A percentile compares a stretch with the other conserved stretches of the same genome.
phyloP scores from a whole-genome alignment of 805 yeast species.

The Metschnikowia henanensis region DNA sequence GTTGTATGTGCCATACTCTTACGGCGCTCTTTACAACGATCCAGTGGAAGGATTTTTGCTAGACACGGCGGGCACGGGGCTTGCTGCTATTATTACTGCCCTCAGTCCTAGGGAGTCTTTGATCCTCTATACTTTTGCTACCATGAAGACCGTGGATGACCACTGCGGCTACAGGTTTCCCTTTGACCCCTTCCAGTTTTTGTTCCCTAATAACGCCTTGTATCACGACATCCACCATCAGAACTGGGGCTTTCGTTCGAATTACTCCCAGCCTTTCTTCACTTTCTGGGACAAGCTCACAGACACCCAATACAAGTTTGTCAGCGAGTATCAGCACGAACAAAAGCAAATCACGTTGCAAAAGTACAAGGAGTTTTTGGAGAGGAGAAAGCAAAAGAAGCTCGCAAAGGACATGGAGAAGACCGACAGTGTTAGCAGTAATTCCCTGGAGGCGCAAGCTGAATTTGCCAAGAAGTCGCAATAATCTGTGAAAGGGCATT shows the following conservation, averaged over 20 bases:
- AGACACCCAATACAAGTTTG: conserved; percentile 66
- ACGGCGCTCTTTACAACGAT: conserved; percentile 93
- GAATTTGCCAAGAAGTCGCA: conserved; percentile 1
- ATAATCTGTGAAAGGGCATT: too few relatives aligned
- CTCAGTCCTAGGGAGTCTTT: conserved; percentile 78
- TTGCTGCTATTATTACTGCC: conserved; percentile 63
- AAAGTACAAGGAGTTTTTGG: conserved; percentile 60
- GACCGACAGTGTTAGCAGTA: conserved; percentile 1
- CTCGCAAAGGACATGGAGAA: conserved; percentile 3
- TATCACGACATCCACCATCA: conserved; percentile 99
- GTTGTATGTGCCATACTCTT: conserved; percentile 94
- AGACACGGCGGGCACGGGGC: conserved; percentile 91
- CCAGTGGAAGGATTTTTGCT: conserved; percentile 91
- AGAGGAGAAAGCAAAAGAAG: conserved; percentile 13
- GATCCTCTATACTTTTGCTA: conserved; percentile 78
- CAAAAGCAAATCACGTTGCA: conserved; percentile 68
- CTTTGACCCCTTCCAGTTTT: conserved; percentile 81
- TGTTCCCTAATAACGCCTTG: conserved; percentile 94
- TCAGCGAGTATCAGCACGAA: conserved; percentile 60
- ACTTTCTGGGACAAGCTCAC: conserved; percentile 84
- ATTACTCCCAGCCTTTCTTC: conserved; percentile 95
- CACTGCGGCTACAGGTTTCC: conserved; percentile 98
- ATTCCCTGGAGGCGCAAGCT: not conserved
- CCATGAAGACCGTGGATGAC: conserved; percentile 96
- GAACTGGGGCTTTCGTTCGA: conserved; percentile 89